Percentiles rank a stretch among this genome's conserved stretches.
These are phyloP conservation scores for Flaveria floridana DNA, from an alignment of 140 eudicot genomes.

Conservation along the genomic window DNA sequence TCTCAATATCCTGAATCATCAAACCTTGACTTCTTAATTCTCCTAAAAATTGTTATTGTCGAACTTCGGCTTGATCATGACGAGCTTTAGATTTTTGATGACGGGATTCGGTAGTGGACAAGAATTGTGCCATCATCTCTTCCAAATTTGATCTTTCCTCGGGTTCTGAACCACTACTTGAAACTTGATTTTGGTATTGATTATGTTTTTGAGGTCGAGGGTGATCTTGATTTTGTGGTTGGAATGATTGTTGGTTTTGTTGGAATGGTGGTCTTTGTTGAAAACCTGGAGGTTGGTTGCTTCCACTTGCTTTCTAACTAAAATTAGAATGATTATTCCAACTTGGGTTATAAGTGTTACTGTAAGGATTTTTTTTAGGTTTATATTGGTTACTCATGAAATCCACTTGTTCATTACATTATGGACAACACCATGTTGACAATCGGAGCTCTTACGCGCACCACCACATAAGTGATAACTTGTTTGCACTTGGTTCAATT, in stretches of 20 bases:
- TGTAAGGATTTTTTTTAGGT: background rate
- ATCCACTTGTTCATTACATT: background rate
- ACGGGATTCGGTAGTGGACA: background rate
- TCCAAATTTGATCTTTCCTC: background rate
- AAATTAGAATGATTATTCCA: background rate
- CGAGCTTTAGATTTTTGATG: background rate
- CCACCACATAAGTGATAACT: too few relatives aligned
- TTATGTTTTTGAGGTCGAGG: background rate
- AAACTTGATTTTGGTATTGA: background rate
- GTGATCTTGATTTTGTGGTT: too few relatives aligned
- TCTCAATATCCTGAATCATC: background rate
- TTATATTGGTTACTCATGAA: background rate
- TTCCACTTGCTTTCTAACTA: background rate
- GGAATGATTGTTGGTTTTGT: too few relatives aligned
- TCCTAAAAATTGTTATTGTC: too few relatives aligned
- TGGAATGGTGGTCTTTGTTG: too few relatives aligned
- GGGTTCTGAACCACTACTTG: background rate
- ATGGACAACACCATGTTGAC: background rate
- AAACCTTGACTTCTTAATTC: background rate
- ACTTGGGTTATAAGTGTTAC: background rate
- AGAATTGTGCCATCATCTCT: background rate
- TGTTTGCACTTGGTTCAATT: too few relatives aligned
- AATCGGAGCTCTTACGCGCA: too few relatives aligned
- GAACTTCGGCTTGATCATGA: background rate
- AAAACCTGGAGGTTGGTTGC: too few relatives aligned